Base-by-base conservation (phyloP, 2,329 filamentous ascomycete genomes). In the Aspergillus sp. region DNA sequence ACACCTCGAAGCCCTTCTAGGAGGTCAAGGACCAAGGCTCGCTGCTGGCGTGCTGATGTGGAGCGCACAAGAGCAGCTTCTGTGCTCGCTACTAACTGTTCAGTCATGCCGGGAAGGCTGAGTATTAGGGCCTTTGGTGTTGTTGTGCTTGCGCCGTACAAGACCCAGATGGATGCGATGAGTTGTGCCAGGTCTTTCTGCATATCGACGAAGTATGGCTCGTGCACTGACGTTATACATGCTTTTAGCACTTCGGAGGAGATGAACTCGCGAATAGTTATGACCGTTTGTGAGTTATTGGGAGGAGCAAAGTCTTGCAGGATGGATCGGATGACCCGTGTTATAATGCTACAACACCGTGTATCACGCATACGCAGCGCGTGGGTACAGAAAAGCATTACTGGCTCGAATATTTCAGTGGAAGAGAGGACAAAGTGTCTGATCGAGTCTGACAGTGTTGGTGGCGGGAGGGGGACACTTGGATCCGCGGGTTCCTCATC, bases 181-280 rank as follows among this genome's bases (percentile, higher is more conserved):
- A 98, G 81, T 20, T 87, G 85, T 0, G 92, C 93, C 20, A 99
- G 82, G 51, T 99, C 93, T 71, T 93, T 93, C 69, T 99, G 95
- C 61, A 96, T 85, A 65, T 99, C 95, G 34, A 97, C 93, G 74
- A 98, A 99, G 74, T 98, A 97, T 0, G 91, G 88, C 65, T 99
- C 95, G 75, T 98, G 90, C 51, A 99, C 86, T 2, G 90, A 96
- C 2, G 88, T 90, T 71, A 97, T 90, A 68, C 90, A 93, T 0
- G 92, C 91, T 77, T 93, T 91, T 50, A 99, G 83, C 2, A 98
- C 91, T 64, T 96, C 90, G 5, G 87, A 86, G 52, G 88, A 91
- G 69, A 98, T 93, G 74, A 93, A 99, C 69, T 96, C 91, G 52
- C 93, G 87, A 61, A 98, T 90, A 7, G 83, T 89, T 7, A 82